Base-by-base conservation (phyloP, 306 rosid genomes). In the Neltuma alba region DNA sequence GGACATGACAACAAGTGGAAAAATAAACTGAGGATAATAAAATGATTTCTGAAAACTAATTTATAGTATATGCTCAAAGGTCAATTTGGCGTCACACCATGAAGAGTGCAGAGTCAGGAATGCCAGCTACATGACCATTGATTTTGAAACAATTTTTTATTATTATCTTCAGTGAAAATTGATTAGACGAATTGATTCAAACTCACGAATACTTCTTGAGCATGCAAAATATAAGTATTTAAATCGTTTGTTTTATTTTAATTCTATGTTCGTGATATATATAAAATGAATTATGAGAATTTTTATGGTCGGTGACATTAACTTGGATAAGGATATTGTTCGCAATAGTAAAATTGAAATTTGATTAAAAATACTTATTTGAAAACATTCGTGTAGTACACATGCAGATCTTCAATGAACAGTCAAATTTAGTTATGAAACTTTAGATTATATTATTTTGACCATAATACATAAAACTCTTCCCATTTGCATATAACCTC, bases 101-200 rank as follows among this genome's bases (percentile, higher is more conserved):
- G 47, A 11, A 42, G 16, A 42, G 47, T 7, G 68, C 5, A 20
- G 18, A 18, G 50, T 38, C 74, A 73, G 60, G 77, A 54, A 77
- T 70, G 74, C 83, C 83, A 75, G 84, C 76, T 76, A 50, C 47
- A 28, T 27, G 18, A 9, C 80, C 82, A 55, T 15, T 70, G 30
- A 64, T 74, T 75, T 45, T 70, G 78, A 28, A 20, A 62, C 38
- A 34, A 40, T 28, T 42, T 1, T 47, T 47, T 65, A 3, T 37
- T 36, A 62, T 63, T 63, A 63, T 36, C 48, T 40, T 14, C 50
- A 58, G 21, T 37, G 28, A 27, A 33, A 41, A 21, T 13, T 7
- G 11, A 52, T 52, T 9, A 6, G 27, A 52, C 9, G 3, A 52
- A 7, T 20, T 20, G 1, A 20, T 50, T 50, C 25, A 4, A 47